Evolutionary conservation across 192 early-diverging fungal species (phyloP).

Genomic region (Cetraspora pellucida): DNA sequence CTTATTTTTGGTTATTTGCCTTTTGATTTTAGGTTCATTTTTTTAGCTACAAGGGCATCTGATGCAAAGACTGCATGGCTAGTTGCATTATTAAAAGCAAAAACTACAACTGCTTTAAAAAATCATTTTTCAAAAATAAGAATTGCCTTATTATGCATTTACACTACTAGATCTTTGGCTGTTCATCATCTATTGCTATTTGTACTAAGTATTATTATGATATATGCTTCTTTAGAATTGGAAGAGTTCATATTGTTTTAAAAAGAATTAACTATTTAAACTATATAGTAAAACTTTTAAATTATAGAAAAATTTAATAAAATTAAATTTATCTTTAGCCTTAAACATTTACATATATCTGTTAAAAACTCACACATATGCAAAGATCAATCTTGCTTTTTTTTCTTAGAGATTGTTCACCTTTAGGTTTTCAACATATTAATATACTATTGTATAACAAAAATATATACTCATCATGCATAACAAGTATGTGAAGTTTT

Average conservation of each 20-base stretch:
- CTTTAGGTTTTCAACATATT: background rate
- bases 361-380: too few relatives aligned
- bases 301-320: too few relatives aligned
- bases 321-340: too few relatives aligned
- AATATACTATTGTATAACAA: constrained; percentile 24
- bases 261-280: too few relatives aligned
- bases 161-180: constrained; percentile 12
- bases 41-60: constrained; percentile 27
- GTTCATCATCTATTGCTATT: too few relatives aligned
- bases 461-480: constrained; percentile 37
- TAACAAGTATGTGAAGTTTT: background rate
- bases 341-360: too few relatives aligned
- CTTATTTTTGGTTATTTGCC: constrained; percentile 29
- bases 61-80: constrained; percentile 22
- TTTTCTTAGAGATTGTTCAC: background rate
- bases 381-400: constrained; percentile 2
- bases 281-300: too few relatives aligned
- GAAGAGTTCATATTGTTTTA: too few relatives aligned
- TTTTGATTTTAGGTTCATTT: constrained; percentile 25
- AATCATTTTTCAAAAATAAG: constrained; percentile 14
- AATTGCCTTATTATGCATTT: constrained; percentile 34
- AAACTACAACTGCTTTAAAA: constrained; percentile 16
- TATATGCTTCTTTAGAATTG: too few relatives aligned
- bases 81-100: constrained; percentile 38
- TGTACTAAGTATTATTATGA: too few relatives aligned